Evolutionary conservation across 208 protist genomes (phyloP), one percentile per base, ranked within the genome.

Genomic region (Acanthamoeba healyi): DNA sequence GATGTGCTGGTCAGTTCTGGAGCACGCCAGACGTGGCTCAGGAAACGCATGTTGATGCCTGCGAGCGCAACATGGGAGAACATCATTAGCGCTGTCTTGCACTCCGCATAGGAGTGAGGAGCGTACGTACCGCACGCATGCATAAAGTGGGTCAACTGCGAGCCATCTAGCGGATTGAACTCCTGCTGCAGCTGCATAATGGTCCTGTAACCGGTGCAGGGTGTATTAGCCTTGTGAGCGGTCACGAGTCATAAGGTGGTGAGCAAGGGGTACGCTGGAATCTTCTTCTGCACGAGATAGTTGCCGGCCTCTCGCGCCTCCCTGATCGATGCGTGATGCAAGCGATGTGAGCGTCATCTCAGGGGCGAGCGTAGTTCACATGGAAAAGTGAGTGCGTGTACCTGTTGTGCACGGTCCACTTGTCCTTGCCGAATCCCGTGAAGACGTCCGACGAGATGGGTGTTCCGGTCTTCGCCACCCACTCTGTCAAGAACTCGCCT

Each of bases 401-500:
- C 79, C 44, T 92, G 86, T 92, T 92, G 58, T 92, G 86, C 42
- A 51, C 40, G 34, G 22, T 44, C 58, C 51, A 92, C 51, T 56
- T 65, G 61, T 92, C 86, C 38, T 92, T 92, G 32, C 86, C 86
- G 29, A 92, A 92, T 0, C 86, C 86, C 9, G 86, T 92, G 61
- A 92, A 92, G 12, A 34, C 51, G 14, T 92, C 86, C 17, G 40
- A 61, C 29, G 58, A 77, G 15, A 92, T 61, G n/a, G 86, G 86
- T 32, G 63, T 92, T 10, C 58, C 86, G 40, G 42, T 56, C 58
- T 32, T 67, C 12, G 34, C 34, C 58, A 42, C 86, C 22, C 74
- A 92, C 86, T 74, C 51, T 1, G 61, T 24, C 86, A 92, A 46
- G 61, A 77, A 92, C 36, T 92, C 86, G 26, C 61, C 61, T 0